A percentile compares a stretch with the other conserved stretches of the same genome.
Conservation (phyloP, 2,329 filamentous ascomycete species). For the Verticillium nonalfalfae region DNA sequence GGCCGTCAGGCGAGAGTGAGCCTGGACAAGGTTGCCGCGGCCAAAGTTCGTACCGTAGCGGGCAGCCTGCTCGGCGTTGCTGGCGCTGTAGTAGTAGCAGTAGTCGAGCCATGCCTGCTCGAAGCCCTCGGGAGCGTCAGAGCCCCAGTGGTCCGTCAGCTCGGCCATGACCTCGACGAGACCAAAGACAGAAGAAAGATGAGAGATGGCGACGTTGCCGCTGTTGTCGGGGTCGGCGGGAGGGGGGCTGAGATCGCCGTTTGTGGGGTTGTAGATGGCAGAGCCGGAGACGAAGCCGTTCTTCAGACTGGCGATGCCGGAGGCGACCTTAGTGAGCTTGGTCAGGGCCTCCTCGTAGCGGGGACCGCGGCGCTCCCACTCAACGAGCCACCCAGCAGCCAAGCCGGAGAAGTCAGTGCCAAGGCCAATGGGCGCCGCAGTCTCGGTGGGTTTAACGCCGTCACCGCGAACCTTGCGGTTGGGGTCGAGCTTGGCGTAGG, state of each 20-base stretch:
- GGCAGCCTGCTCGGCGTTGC: conserved; percentile 39
- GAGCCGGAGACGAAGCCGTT: conserved; percentile 54
- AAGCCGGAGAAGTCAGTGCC: conserved; percentile 55
- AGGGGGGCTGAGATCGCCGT: conserved; percentile 44
- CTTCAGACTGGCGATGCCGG: conserved; percentile 46
- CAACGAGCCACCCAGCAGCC: conserved; percentile 51
- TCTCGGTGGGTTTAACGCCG: conserved; percentile 36
- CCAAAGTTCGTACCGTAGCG: conserved; percentile 46
- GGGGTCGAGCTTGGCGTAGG: conserved; percentile 47
- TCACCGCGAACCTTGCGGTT: conserved; percentile 52
- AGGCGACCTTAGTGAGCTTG: conserved; percentile 41
- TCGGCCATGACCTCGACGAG: conserved; percentile 52
- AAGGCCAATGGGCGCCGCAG: conserved; percentile 41
- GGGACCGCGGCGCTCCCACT: conserved; percentile 50
- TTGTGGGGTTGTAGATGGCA: conserved; percentile 42
- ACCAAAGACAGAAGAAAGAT: conserved; percentile 53
- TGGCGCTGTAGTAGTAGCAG: conserved; percentile 49
- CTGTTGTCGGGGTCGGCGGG: conserved; percentile 44
- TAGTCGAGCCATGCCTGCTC: conserved; percentile 52
- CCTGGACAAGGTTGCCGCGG: conserved; percentile 42
- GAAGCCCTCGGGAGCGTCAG: conserved; percentile 40
- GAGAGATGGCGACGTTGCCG: conserved; percentile 45
- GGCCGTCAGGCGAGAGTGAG: conserved; percentile 52
- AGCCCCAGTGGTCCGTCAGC: conserved; percentile 40
- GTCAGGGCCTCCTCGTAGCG: conserved; percentile 43